A percentile compares a stretch with the other conserved stretches of the same genome.
phyloP scores from a whole-genome alignment of 495 filamentous ascomycete genomes.

The Podospora didyma region DNA sequence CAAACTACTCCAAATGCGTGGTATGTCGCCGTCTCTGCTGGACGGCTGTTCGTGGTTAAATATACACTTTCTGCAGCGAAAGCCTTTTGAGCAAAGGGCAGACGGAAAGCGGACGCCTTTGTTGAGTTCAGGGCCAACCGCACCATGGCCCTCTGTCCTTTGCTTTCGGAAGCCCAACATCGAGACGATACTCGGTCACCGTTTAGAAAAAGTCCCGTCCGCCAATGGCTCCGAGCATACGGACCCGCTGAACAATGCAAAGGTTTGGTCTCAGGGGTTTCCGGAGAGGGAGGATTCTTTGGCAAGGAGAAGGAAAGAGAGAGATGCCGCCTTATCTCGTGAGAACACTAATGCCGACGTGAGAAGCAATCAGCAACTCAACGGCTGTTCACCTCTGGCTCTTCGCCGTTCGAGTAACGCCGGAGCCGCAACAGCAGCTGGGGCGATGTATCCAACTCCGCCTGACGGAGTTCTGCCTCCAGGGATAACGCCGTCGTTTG shows the following conservation, averaged over 20 bases:
- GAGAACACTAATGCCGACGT: slow-evolving; percentile 37
- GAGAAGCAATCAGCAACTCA: slow-evolving; percentile 24
- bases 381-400: slow-evolving; percentile 37
- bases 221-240: slow-evolving; percentile 20
- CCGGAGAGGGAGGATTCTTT: slow-evolving; percentile 44
- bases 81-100: slow-evolving; percentile 34
- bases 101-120: slow-evolving; percentile 41
- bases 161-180: slow-evolving; percentile 44
- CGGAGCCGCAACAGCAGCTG: slow-evolving; percentile 48
- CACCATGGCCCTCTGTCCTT: slow-evolving; percentile 46
- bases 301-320: slow-evolving; percentile 49
- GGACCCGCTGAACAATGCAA: slow-evolving; percentile 64
- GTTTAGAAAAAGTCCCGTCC: slow-evolving; percentile 12
- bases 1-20: slow-evolving; percentile 38
- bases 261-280: slow-evolving; percentile 59
- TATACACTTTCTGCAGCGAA: slow-evolving; percentile 29
- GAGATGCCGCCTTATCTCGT: slow-evolving; percentile 42
- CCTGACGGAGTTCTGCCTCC: slow-evolving; percentile 63
- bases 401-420: slow-evolving; percentile 49
- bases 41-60: slow-evolving; percentile 32
- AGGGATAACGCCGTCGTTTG: slow-evolving; percentile 46
- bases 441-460: slow-evolving; percentile 81
- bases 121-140: slow-evolving; percentile 26
- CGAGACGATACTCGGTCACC: slow-evolving; percentile 12
- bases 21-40: slow-evolving; percentile 35